phyloP scores from a whole-genome alignment of 2,329 filamentous ascomycete species.

The Coccinonectria pachysandricola region DNA sequence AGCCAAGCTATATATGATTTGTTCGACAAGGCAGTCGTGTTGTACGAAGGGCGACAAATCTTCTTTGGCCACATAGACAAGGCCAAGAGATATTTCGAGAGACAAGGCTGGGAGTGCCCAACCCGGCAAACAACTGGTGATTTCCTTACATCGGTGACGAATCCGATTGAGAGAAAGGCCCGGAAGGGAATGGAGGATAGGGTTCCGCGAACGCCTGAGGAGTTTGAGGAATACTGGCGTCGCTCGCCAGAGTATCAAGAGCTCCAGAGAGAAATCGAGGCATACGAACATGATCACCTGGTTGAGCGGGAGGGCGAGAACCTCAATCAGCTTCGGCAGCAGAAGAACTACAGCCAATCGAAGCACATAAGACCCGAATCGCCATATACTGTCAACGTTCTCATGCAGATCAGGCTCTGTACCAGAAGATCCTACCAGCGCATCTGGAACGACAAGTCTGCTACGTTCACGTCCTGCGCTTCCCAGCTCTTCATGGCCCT shows the following conservation, averaged over 20 bases:
- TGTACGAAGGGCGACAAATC: slow-evolving; percentile 70
- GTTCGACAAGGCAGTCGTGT: slow-evolving; percentile 65
- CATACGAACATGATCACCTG: slow-evolving; percentile 36
- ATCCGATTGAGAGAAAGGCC: slow-evolving; percentile 47
- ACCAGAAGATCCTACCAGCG: slow-evolving; percentile 41
- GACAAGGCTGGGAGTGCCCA: slow-evolving; percentile 59
- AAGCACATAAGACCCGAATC: slow-evolving; percentile 44
- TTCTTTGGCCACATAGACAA: slow-evolving; percentile 55
- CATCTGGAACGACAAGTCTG: slow-evolving; percentile 40
- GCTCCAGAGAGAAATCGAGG: slow-evolving; percentile 37
- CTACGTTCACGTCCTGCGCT: slow-evolving; percentile 33
- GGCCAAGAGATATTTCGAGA: slow-evolving; percentile 56
- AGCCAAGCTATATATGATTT: slow-evolving; percentile 58
- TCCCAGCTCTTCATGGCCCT: slow-evolving; percentile 46
- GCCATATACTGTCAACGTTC: slow-evolving; percentile 45
- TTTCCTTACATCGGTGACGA: slow-evolving; percentile 60
- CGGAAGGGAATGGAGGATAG: slow-evolving; percentile 47
- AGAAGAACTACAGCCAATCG: slow-evolving; percentile 40
- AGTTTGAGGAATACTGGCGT: slow-evolving; percentile 47
- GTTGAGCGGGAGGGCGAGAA: slow-evolving; percentile 28
- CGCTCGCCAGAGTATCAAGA: slow-evolving; percentile 33
- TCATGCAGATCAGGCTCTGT: slow-evolving; percentile 42
- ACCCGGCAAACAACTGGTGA: slow-evolving; percentile 57
- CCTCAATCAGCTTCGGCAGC: slow-evolving; percentile 32
- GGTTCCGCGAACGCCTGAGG: slow-evolving; percentile 58